Conservation (phyloP, 1,284 basidiomycete genomes). For the Schizophyllum amplum region DNA sequence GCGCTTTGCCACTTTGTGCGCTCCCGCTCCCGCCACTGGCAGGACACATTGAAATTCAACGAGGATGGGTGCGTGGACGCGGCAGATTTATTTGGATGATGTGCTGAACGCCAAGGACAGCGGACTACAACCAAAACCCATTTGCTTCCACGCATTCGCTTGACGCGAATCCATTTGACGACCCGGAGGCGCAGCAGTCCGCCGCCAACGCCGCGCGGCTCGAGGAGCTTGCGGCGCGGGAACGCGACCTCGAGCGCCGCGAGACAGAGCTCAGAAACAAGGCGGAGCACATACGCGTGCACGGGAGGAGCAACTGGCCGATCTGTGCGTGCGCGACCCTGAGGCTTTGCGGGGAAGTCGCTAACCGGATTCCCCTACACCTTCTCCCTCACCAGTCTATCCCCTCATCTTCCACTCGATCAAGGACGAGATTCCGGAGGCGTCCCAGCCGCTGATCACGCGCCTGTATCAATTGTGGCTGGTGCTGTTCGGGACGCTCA, state of each 20-base stretch:
- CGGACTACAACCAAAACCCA: slow-evolving; percentile 48
- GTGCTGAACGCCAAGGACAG: not conserved
- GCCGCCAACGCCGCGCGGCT: slow-evolving; percentile 33
- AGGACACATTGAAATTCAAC: not conserved
- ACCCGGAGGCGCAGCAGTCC: slow-evolving; percentile 40
- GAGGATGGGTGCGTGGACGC: not conserved
- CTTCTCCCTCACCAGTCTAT: slow-evolving; percentile 53
- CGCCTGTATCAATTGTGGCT: slow-evolving; percentile 88
- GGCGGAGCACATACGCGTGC: slow-evolving; percentile 65
- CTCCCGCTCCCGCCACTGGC: not conserved
- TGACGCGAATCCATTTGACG: slow-evolving; percentile 78
- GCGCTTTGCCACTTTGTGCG: not conserved
- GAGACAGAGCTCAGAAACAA: slow-evolving; percentile 64
- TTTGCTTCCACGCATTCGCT: slow-evolving; percentile 79
- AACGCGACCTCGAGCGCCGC: slow-evolving; percentile 72
- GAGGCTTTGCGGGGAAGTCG: slow-evolving; percentile 13
- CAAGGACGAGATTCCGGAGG: slow-evolving; percentile 79
- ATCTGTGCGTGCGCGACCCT: slow-evolving; percentile 46
- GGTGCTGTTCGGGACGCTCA: slow-evolving; percentile 67
- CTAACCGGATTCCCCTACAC: slow-evolving; percentile 11
- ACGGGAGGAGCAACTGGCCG: slow-evolving; percentile 89
- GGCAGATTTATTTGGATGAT: slow-evolving; percentile 1
- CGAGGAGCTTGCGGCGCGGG: slow-evolving; percentile 64
- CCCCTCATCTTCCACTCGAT: slow-evolving; percentile 94
- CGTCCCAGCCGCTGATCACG: slow-evolving; percentile 71